A percentile compares a stretch with the other conserved stretches of the same genome.
These are phyloP conservation scores for Misopates orontium DNA, from an alignment of 257 asterid species.

Conservation along the genomic window DNA sequence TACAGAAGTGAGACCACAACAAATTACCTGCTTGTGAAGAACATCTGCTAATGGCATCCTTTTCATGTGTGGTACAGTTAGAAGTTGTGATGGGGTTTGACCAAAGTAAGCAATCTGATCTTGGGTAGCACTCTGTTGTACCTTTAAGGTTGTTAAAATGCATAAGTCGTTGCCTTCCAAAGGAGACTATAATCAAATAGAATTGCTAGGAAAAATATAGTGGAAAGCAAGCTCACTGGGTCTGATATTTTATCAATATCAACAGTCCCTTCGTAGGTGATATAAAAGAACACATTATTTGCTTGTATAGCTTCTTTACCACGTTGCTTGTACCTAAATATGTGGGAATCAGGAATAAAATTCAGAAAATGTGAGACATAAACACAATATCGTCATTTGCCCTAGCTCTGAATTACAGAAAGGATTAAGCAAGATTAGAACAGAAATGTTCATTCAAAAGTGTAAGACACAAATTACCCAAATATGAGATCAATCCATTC, in stretches of 20 bases:
- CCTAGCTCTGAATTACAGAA: background rate
- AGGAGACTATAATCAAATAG: slow-evolving; percentile 22
- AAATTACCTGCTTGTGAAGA: slow-evolving; percentile 90
- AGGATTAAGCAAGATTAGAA: slow-evolving; percentile 1
- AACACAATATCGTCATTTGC: background rate
- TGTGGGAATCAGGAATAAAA: slow-evolving; percentile 26
- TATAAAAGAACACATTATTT: slow-evolving; percentile 90
- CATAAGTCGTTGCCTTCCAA: slow-evolving; percentile 20
- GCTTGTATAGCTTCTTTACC: slow-evolving; percentile 97
- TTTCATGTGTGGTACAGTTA: slow-evolving; percentile 85
- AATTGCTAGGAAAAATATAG: slow-evolving; percentile 15
- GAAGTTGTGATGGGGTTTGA: slow-evolving; percentile 98
- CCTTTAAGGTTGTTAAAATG: slow-evolving; percentile 45
- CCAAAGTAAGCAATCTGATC: slow-evolving; percentile 99
- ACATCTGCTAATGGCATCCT: slow-evolving; percentile 80
- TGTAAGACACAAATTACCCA: slow-evolving; percentile 57
- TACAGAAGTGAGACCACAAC: slow-evolving; percentile 18
- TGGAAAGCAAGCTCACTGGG: slow-evolving; percentile 64
- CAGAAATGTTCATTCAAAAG: slow-evolving; percentile 16
- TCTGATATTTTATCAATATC: slow-evolving; percentile 93
- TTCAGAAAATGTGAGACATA: slow-evolving; percentile 18
- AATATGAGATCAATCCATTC: slow-evolving; percentile 97
- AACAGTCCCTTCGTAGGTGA: slow-evolving; percentile 95
- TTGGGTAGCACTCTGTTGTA: slow-evolving; percentile 89
- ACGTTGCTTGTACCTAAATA: slow-evolving; percentile 89